phyloP scores from a whole-genome alignment of 1,284 basidiomycete species.

The Rhodotorula sp. region DNA sequence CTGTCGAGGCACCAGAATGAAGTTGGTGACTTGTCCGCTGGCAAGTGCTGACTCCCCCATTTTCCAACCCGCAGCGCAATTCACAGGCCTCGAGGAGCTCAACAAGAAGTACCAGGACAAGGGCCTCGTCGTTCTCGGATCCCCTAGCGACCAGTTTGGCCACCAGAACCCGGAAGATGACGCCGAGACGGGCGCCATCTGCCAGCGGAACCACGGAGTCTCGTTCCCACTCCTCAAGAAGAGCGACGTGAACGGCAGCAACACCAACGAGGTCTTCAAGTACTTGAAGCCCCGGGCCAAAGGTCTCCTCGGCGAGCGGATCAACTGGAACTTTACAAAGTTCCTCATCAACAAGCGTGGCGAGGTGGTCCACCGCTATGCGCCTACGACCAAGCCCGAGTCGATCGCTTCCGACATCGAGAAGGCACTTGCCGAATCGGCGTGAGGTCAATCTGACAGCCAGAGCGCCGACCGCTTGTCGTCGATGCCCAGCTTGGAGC shows the following conservation, averaged over 20 bases:
- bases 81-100: slow-evolving; percentile 40
- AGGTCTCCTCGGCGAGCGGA: slow-evolving; percentile 37
- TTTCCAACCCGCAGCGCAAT: neutral
- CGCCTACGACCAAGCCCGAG: slow-evolving; percentile 43
- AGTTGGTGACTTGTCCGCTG: too few relatives aligned
- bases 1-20: too few relatives aligned
- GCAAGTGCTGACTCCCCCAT: neutral
- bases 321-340: slow-evolving; percentile 50
- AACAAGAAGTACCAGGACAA: slow-evolving; percentile 54
- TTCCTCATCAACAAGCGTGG: slow-evolving; percentile 50
- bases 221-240: slow-evolving; percentile 45
- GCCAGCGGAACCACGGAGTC: slow-evolving; percentile 43
- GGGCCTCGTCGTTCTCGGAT: slow-evolving; percentile 49
- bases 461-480: too few relatives aligned
- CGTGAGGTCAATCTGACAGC: neutral
- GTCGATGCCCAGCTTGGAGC: too few relatives aligned
- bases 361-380: slow-evolving; percentile 50
- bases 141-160: slow-evolving; percentile 49
- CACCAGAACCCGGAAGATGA: slow-evolving; percentile 32
- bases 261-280: slow-evolving; percentile 50
- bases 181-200: slow-evolving; percentile 32
- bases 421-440: slow-evolving; percentile 30
- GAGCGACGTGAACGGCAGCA: slow-evolving; percentile 50
- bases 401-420: slow-evolving; percentile 40
- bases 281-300: slow-evolving; percentile 47